Conservation (phyloP, 2,329 filamentous ascomycete genomes). For the Alternaria rosae region DNA sequence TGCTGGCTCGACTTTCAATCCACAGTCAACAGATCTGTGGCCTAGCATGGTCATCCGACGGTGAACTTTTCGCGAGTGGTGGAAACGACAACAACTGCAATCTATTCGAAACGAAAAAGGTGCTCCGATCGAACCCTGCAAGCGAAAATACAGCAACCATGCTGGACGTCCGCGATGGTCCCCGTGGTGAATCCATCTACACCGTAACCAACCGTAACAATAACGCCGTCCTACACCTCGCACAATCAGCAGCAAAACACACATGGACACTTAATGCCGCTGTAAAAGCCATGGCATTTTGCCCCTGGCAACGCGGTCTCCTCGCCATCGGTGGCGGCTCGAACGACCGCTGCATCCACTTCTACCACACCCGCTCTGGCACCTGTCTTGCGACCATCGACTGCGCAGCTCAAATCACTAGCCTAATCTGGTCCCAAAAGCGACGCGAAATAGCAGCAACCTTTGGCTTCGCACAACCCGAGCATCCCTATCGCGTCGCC, state of each 20-base stretch:
- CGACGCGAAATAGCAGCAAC: conserved; percentile 89
- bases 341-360: conserved; percentile 95
- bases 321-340: conserved; percentile 91
- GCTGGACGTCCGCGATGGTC: conserved; percentile 35
- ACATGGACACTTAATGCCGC: conserved; percentile 83
- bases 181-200: conserved; percentile 43
- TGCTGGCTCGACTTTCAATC: conserved; percentile 77
- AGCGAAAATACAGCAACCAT: conserved; percentile 18
- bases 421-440: conserved; percentile 86
- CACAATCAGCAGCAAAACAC: conserved; percentile 68
- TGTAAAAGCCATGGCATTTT: conserved; percentile 96
- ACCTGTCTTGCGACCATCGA: conserved; percentile 87
- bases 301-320: conserved; percentile 88
- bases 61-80: conserved; percentile 80
- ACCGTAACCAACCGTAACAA: conserved; percentile 45
- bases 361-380: conserved; percentile 87
- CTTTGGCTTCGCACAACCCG: conserved; percentile 90
- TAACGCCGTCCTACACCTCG: conserved; percentile 55
- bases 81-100: conserved; percentile 92
- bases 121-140: conserved; percentile 52
- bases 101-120: conserved; percentile 74
- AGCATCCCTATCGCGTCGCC: conserved; percentile 87
- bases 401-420: conserved; percentile 91
- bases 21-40: conserved; percentile 94
- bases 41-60: conserved; percentile 83